Conservation (phyloP, 768 basidiomycete species). For the Rubroboletus pulcherrimus region DNA sequence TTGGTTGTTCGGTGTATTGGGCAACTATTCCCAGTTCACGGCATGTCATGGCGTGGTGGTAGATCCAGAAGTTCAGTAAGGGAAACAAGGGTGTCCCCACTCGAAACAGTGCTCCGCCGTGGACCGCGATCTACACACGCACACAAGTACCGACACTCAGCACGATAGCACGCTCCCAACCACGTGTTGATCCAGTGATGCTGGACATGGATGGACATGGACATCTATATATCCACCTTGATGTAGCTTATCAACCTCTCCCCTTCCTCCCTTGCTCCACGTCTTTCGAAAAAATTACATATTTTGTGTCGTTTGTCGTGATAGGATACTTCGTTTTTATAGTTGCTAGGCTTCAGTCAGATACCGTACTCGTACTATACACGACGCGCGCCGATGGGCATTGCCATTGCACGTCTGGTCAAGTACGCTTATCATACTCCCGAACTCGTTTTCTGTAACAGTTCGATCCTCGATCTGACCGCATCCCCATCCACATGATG, state of each 20-base stretch:
- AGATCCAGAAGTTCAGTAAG: not conserved
- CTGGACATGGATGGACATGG: not conserved
- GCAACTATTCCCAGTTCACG: slow-evolving; percentile 6
- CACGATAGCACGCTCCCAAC: not conserved
- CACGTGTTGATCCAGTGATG: slow-evolving; percentile 5
- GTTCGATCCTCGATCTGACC: not conserved
- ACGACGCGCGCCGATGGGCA: not conserved
- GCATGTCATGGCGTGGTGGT: not conserved
- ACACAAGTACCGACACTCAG: not conserved
- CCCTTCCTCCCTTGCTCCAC: not conserved
- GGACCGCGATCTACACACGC: not conserved
- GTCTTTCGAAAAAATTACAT: not conserved
- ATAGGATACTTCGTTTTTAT: not conserved
- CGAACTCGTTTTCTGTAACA: not conserved
- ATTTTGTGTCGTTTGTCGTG: not conserved
- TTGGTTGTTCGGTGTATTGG: not conserved
- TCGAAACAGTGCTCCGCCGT: not conserved
- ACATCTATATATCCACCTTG: slow-evolving; percentile 9
- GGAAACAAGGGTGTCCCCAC: not conserved
- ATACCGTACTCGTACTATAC: not conserved
- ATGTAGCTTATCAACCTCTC: slow-evolving; percentile 17
- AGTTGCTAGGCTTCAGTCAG: not conserved
- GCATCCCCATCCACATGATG: too few species aligned
- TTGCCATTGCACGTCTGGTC: not conserved
- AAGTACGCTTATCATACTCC: not conserved